Evolutionary conservation across 176 grass and related monocot species (phyloP).

Genomic region (Eragrostis curvula): DNA sequence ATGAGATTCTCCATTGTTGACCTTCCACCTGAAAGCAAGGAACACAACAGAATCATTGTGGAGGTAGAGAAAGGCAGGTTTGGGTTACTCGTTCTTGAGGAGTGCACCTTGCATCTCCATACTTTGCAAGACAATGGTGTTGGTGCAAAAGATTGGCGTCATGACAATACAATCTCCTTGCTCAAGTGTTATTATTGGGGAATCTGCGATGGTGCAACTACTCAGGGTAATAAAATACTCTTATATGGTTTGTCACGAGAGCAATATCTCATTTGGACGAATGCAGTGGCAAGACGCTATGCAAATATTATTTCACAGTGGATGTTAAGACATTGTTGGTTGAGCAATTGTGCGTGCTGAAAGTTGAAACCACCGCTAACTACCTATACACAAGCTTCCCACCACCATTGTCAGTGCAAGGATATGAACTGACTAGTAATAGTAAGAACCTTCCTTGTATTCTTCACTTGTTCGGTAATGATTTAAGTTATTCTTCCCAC

Average conservation of each 20-base stretch:
- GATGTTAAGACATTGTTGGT: no score
- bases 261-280: no score
- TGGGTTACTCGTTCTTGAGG: neutral
- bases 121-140: neutral
- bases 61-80: slow-evolving; percentile 5
- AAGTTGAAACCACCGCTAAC: no score
- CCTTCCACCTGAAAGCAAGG: neutral
- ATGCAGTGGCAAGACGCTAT: no score
- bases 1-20: slow-evolving; percentile 24
- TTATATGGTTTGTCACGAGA: neutral
- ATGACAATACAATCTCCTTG: neutral
- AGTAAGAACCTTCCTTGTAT: no score
- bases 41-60: neutral
- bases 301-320: no score
- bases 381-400: no score
- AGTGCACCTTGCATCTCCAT: neutral
- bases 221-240: neutral
- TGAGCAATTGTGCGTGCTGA: no score
- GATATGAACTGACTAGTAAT: no score
- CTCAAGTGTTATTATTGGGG: neutral
- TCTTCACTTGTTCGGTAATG: no score
- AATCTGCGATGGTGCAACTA: neutral
- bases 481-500: no score
- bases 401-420: no score
- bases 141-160: neutral